Evolutionary conservation across 768 basidiomycete genomes (phyloP).

Genomic region (Lactarius trivialis): DNA sequence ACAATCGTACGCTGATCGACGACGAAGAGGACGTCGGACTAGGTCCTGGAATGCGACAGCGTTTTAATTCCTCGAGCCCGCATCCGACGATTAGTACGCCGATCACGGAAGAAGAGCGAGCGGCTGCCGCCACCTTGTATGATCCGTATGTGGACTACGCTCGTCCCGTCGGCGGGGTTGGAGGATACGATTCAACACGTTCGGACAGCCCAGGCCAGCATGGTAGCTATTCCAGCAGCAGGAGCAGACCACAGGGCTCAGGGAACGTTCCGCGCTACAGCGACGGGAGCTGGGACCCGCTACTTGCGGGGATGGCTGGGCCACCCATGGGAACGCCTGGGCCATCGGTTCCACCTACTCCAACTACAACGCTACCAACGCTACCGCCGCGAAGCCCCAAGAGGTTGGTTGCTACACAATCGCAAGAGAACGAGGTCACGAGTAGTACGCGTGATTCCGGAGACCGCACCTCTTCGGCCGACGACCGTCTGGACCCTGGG

Average conservation of each 20-base stretch:
- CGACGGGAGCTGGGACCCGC: slow-evolving; percentile 53
- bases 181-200: slow-evolving; percentile 42
- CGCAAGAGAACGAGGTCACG: not conserved
- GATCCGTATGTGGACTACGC: slow-evolving; percentile 18
- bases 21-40: slow-evolving; percentile 32
- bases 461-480: not conserved
- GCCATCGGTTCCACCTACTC: not conserved
- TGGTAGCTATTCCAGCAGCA: slow-evolving; percentile 28
- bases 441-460: not conserved
- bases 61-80: slow-evolving; percentile 24
- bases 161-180: slow-evolving; percentile 27
- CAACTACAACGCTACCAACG: not conserved
- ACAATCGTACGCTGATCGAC: slow-evolving; percentile 58
- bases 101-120: slow-evolving; percentile 23
- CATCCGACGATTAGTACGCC: slow-evolving; percentile 21
- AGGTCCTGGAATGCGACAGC: slow-evolving; percentile 22
- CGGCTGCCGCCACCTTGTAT: not conserved
- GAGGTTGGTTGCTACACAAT: not conserved
- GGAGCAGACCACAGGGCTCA: slow-evolving; percentile 25
- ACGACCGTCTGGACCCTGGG: slow-evolving; percentile 13
- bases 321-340: not conserved
- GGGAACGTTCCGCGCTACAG: slow-evolving; percentile 45
- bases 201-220: slow-evolving; percentile 42
- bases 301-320: slow-evolving; percentile 35
- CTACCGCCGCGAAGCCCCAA: slow-evolving; percentile 18